Conservation (phyloP, 164 flowering plant genomes). For the Magnolia sinica region DNA sequence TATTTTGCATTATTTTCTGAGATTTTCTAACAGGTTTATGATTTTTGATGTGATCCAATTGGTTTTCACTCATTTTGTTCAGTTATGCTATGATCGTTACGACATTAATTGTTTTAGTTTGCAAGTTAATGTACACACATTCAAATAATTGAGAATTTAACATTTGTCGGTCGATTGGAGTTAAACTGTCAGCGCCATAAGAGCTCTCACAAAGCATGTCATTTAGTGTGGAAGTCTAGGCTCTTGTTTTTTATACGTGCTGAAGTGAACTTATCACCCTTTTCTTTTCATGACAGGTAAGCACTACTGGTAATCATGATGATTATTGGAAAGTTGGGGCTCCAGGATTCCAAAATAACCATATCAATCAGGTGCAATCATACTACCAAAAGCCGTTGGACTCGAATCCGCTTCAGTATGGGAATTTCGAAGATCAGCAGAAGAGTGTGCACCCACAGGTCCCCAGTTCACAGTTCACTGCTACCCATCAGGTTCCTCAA, state of each 20-base stretch:
- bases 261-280: conserved; percentile 13
- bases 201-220: neutral
- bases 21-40: too few species aligned
- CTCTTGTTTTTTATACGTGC: neutral
- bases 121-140: too few species aligned
- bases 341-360: conserved; percentile 50
- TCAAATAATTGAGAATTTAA: too few species aligned
- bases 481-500: conserved; percentile 47
- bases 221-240: neutral
- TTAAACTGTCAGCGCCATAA: neutral
- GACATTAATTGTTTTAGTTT: too few species aligned
- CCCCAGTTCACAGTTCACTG: conserved; percentile 40
- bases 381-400: conserved; percentile 50
- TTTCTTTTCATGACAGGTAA: conserved; percentile 44
- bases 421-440: conserved; percentile 49
- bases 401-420: conserved; percentile 40
- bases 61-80: too few species aligned
- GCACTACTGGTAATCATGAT: conserved; percentile 45
- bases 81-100: too few species aligned
- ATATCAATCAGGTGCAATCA: conserved; percentile 30
- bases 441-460: conserved; percentile 37
- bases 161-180: too few species aligned
- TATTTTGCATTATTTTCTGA: too few species aligned
- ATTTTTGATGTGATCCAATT: too few species aligned
- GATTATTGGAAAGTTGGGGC: conserved; percentile 59